A percentile compares a stretch with the other conserved stretches of the same genome.
These are phyloP conservation scores for Xerocomus nothofagi DNA, from an alignment of 1,284 basidiomycete species.

Conservation along the genomic window DNA sequence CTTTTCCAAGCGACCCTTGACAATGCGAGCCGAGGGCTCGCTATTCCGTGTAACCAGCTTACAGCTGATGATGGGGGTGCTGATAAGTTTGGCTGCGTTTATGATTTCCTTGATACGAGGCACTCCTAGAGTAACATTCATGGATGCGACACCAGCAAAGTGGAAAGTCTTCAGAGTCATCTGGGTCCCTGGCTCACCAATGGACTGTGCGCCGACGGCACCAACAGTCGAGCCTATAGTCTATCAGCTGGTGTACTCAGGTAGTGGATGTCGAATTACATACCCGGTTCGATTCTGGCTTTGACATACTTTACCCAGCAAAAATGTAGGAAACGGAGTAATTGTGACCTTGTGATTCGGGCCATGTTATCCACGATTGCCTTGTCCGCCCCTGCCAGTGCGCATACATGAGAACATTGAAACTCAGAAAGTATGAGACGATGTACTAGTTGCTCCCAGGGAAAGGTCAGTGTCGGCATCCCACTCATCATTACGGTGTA, in stretches of 20 bases:
- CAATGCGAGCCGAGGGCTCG: conserved; percentile 92
- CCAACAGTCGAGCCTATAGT: conserved; percentile 88
- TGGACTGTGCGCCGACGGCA: conserved; percentile 98
- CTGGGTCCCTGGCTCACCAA: conserved; percentile 98
- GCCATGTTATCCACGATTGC: conserved; percentile 85
- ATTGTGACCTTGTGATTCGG: conserved; percentile 85
- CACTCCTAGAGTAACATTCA: conserved; percentile 99
- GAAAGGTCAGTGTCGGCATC: conserved; percentile 78
- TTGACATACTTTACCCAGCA: conserved; percentile 93
- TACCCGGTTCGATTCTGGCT: conserved; percentile 92
- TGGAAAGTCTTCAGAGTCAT: conserved; percentile 99
- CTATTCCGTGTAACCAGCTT: conserved; percentile 84
- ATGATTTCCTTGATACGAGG: conserved; percentile 99
- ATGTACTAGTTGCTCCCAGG: conserved; percentile 69
- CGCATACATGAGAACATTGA: conserved; percentile 2
- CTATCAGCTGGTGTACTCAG: conserved; percentile 4
- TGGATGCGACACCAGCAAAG: conserved; percentile 99
- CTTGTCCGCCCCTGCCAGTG: conserved; percentile 64
- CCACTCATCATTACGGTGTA: conserved; percentile 76
- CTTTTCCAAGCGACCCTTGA: conserved; percentile 96
- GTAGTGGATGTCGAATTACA: neutral
- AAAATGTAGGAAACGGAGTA: conserved; percentile 78
- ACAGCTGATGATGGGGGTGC: conserved; percentile 98
- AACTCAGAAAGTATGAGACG: neutral
- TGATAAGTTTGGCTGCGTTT: conserved; percentile 96